These are phyloP conservation scores for Allium cepa DNA, from an alignment of 106 monocot species.

Conservation along the genomic window DNA sequence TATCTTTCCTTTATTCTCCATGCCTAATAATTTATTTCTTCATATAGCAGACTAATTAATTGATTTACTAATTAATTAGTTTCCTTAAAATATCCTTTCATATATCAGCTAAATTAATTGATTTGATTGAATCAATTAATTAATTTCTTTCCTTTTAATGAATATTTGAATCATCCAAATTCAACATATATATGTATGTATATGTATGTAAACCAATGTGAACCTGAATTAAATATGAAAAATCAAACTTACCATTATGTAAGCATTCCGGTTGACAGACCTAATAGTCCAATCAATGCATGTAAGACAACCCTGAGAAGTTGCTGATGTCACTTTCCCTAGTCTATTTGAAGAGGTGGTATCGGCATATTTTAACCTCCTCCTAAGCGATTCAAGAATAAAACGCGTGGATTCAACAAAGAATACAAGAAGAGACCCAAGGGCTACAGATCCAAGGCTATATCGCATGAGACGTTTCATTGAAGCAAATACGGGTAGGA, in stretches of 20 bases:
- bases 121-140: no score
- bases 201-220: no score
- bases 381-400: conserved; percentile 68
- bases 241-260: conserved; percentile 44
- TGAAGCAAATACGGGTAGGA: conserved; percentile 88
- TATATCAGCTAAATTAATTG: no score
- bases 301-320: conserved; percentile 44
- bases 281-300: conserved; percentile 49
- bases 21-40: no score
- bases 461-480: conserved; percentile 74
- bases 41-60: no score
- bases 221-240: no score
- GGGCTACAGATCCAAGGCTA: conserved; percentile 88
- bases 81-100: no score
- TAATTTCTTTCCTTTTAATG: no score
- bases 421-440: conserved; percentile 81
- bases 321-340: conserved; percentile 50
- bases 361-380: conserved; percentile 47
- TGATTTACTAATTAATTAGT: no score
- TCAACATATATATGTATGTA: no score
- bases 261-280: conserved; percentile 53
- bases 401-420: conserved; percentile 73
- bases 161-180: no score
- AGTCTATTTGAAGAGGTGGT: conserved; percentile 22
- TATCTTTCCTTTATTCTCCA: no score